A percentile compares a stretch with the other conserved stretches of the same genome.
Conservation (phyloP, 768 basidiomycete species). For the Tylopilus subfusipes region DNA sequence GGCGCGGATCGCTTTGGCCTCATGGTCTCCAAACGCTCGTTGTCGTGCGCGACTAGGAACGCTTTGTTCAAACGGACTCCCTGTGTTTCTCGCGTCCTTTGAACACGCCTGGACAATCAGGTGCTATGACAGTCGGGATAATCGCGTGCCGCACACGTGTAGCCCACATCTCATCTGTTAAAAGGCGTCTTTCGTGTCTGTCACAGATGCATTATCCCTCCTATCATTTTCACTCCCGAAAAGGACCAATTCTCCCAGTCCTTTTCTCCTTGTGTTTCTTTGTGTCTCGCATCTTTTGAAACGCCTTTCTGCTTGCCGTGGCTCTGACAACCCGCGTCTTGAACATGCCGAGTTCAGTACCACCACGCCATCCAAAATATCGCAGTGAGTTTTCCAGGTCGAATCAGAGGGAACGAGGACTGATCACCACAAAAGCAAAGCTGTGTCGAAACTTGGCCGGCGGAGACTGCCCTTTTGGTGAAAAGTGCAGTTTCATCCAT, state of each 20-base stretch:
- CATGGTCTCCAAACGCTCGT: neutral
- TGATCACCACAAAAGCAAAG: constrained; percentile 28
- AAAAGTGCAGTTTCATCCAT: constrained; percentile 39
- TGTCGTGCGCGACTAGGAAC: neutral
- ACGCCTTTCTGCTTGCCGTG: neutral
- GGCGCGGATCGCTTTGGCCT: constrained; percentile 3
- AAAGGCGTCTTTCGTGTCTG: constrained; percentile 22
- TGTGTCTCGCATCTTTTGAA: neutral
- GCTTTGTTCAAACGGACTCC: constrained; percentile 11
- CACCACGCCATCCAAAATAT: constrained; percentile 24
- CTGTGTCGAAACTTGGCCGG: constrained; percentile 35
- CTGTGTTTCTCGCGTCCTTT: neutral
- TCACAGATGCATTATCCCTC: constrained; percentile 23
- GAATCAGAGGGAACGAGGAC: neutral
- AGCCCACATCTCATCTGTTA: constrained; percentile 29
- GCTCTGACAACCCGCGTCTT: constrained; percentile 4
- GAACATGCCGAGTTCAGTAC: constrained; percentile 5
- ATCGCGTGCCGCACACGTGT: constrained; percentile 34
- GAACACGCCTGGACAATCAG: constrained; percentile 16
- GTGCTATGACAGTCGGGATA: constrained; percentile 19
- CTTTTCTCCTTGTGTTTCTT: neutral
- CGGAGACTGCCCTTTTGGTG: constrained; percentile 38
- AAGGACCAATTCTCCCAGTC: neutral
- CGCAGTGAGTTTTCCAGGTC: constrained; percentile 27
- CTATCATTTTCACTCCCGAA: constrained; percentile 7